Percentiles rank a stretch among this genome's conserved stretches.
Conservation (phyloP, 2,329 filamentous ascomycete species). For the Fusarium kyushuense region DNA sequence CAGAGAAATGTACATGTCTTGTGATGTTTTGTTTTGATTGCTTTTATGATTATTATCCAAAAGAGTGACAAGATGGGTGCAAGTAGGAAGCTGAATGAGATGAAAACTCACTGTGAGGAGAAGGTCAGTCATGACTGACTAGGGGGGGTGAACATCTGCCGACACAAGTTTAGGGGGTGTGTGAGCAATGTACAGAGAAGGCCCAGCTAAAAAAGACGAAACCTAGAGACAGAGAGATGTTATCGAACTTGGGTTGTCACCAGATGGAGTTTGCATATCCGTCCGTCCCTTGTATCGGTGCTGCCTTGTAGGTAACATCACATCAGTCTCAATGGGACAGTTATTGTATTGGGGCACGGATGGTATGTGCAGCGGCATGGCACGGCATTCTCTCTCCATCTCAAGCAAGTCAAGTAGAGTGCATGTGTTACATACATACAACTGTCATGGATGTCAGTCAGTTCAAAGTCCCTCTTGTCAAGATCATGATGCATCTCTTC, state of each 20-base stretch:
- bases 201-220: conserved; percentile 1
- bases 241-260: conserved; percentile 23
- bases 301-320: conserved; percentile 13
- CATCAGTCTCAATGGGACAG: conserved; percentile 22
- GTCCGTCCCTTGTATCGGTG: conserved; percentile 28
- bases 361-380: conserved; percentile 13
- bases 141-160: conserved; percentile 21
- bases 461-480: conserved; percentile 20
- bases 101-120: background rate
- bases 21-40: background rate
- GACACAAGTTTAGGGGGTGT: too few species aligned
- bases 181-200: background rate
- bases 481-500: conserved; percentile 18
- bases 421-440: conserved; percentile 22
- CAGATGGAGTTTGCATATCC: conserved; percentile 34
- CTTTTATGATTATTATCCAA: conserved; percentile 1
- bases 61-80: conserved; percentile 24
- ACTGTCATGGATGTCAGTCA: background rate
- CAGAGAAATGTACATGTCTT: conserved; percentile 26
- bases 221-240: conserved; percentile 11
- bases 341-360: conserved; percentile 15
- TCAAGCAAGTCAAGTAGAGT: conserved; percentile 8
- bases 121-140: background rate
- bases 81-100: conserved; percentile 16
- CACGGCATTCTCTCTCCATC: conserved; percentile 19